Percentiles rank a stretch among this genome's conserved stretches.
phyloP scores from a whole-genome alignment of 2,329 filamentous ascomycete species.

The Mycocentrospora acerina region DNA sequence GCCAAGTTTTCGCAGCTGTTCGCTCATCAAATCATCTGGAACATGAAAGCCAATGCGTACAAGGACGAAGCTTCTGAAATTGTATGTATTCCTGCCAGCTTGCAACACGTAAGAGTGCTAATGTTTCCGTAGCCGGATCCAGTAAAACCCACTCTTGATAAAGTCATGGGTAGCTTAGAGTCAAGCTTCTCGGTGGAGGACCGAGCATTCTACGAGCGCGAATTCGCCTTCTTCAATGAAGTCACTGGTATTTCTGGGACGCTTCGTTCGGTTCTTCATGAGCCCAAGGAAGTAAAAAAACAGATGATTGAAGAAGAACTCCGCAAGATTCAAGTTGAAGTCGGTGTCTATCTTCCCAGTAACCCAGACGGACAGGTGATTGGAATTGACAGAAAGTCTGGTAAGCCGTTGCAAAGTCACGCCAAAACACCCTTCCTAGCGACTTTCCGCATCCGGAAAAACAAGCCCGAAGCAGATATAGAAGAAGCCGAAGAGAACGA shows the following conservation, averaged over 20 bases:
- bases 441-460: conserved; percentile 94
- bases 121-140: conserved; percentile 67
- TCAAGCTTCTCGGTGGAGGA: conserved; percentile 78
- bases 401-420: conserved; percentile 95
- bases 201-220: conserved; percentile 83
- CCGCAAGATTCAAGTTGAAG: conserved; percentile 93
- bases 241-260: conserved; percentile 96
- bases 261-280: conserved; percentile 88
- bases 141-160: conserved; percentile 90
- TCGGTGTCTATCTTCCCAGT: conserved; percentile 94
- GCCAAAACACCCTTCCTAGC: conserved; percentile 99
- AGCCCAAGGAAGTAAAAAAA: conserved; percentile 93
- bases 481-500: conserved; percentile 38
- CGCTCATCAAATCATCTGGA: conserved; percentile 99
- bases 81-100: conserved; percentile 51
- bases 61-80: conserved; percentile 93
- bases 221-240: conserved; percentile 98
- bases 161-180: conserved; percentile 82
- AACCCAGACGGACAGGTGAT: conserved; percentile 97
- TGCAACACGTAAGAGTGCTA: conserved; percentile 1
- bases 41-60: conserved; percentile 98
- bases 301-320: conserved; percentile 99
- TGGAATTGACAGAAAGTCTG: conserved; percentile 96
- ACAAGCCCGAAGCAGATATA: conserved; percentile 48
- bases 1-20: conserved; percentile 98